Conservation (phyloP, 2,329 filamentous ascomycete species). For the Metarhizium rileyi region DNA sequence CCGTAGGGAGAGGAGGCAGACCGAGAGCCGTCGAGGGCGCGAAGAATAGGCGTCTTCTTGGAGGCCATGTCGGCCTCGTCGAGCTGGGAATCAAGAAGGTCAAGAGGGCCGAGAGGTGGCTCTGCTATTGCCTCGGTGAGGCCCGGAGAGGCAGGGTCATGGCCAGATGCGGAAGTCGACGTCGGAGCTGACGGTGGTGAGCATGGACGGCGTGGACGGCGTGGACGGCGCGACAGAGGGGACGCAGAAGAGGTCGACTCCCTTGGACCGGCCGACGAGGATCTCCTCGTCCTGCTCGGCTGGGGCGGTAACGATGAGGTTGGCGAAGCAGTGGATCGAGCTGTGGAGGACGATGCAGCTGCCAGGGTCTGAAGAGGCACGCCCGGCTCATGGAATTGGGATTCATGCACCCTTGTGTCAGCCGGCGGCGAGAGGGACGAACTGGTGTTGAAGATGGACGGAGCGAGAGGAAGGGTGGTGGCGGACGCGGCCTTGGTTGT, state of each 20-base stretch:
- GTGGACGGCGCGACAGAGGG: background rate
- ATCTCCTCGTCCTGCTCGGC: conserved; percentile 7
- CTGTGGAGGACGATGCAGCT: conserved; percentile 13
- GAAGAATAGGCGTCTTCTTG: conserved; percentile 27
- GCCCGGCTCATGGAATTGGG: conserved; percentile 17
- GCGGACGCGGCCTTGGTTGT: conserved; percentile 12
- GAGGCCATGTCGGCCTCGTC: conserved; percentile 22
- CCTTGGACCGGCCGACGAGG: background rate
- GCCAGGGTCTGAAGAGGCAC: conserved; percentile 23
- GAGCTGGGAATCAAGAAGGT: conserved; percentile 7
- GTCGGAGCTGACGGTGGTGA: conserved; percentile 8
- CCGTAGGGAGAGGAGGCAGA: conserved; percentile 27
- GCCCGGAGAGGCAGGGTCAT: conserved; percentile 11
- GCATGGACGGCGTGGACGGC: background rate
- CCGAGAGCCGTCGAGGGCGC: conserved; percentile 16
- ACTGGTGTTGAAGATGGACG: conserved; percentile 5
- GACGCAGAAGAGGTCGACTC: background rate
- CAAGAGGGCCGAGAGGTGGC: conserved; percentile 9
- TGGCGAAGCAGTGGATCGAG: conserved; percentile 17
- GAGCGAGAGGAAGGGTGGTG: conserved; percentile 8
- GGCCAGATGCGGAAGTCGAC: conserved; percentile 8
- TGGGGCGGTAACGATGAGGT: conserved; percentile 9
- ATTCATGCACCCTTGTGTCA: conserved; percentile 18
- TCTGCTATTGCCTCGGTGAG: conserved; percentile 19
- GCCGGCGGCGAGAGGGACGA: conserved; percentile 3